Conservation (phyloP, 1,284 basidiomycete species). For the Apiotrichum laibachii region DNA sequence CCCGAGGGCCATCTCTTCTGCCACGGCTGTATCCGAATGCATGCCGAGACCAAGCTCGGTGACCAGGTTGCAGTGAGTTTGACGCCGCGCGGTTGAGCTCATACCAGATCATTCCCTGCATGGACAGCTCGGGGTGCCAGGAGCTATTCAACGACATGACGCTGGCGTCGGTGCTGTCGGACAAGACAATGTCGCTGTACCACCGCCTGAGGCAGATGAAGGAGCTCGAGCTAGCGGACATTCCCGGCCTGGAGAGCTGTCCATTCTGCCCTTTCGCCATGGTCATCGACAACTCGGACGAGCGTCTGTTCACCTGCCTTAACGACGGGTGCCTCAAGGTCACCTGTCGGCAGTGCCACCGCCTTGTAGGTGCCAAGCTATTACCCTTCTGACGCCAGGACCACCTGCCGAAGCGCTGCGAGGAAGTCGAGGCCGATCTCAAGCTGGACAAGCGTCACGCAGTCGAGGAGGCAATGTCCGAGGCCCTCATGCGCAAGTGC, state of each 20-base stretch:
- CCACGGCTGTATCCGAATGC: conserved; percentile 56
- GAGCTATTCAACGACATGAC: conserved; percentile 66
- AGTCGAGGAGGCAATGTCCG: conserved; percentile 85
- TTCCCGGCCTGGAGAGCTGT: conserved; percentile 68
- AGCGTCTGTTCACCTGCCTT: conserved; percentile 75
- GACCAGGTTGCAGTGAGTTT: conserved; percentile 45
- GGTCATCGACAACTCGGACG: conserved; percentile 71
- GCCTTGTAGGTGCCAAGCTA: conserved; percentile 56
- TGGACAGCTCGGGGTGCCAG: conserved; percentile 72
- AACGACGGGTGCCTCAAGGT: conserved; percentile 68
- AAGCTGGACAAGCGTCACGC: conserved; percentile 68
- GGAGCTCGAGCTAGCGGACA: conserved; percentile 68
- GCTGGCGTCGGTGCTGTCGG: conserved; percentile 56
- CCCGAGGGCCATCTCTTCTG: conserved; percentile 77
- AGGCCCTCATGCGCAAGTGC: conserved; percentile 77
- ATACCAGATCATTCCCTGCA: conserved; percentile 63
- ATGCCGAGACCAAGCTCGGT: conserved; percentile 51
- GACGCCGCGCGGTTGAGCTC: background rate
- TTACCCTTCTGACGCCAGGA: conserved; percentile 55
- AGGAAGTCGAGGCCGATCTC: conserved; percentile 67
- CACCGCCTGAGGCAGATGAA: conserved; percentile 69
- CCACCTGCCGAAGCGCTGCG: conserved; percentile 81
- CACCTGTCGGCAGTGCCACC: conserved; percentile 73
- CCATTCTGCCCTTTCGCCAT: conserved; percentile 78
- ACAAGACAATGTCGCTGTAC: conserved; percentile 66